These are phyloP conservation scores for Coemansia asiatica DNA, from an alignment of 192 early-diverging fungal genomes.

Conservation along the genomic window DNA sequence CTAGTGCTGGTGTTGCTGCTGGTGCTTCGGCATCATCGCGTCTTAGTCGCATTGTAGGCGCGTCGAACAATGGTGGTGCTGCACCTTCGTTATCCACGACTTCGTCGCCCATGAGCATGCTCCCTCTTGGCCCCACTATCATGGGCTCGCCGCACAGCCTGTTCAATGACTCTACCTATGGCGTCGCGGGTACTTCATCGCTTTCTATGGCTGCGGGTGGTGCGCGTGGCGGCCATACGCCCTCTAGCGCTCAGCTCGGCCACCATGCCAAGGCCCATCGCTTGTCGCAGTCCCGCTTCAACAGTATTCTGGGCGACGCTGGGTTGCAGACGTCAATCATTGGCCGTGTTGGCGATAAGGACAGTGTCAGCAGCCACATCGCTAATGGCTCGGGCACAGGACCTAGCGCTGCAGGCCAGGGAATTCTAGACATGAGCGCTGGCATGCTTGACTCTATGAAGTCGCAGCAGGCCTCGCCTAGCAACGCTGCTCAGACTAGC, in stretches of 20 bases:
- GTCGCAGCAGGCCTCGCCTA: conserved; percentile 55
- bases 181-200: conserved; percentile 7
- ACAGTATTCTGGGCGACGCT: conserved; percentile 30
- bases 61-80: conserved; percentile 9
- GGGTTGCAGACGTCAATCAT: conserved; percentile 18
- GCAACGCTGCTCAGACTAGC: conserved; percentile 18
- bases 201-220: conserved; percentile 2
- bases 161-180: conserved; percentile 40
- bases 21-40: conserved; percentile 6
- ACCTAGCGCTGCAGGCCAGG: too few species aligned
- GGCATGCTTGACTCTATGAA: conserved; percentile 48
- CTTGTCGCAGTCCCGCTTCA: conserved; percentile 46
- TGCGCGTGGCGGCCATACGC: conserved; percentile 7
- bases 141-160: conserved; percentile 47
- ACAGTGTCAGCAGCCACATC: neutral
- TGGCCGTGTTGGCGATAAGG: conserved; percentile 18
- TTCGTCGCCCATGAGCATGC: conserved; percentile 42
- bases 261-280: conserved; percentile 19
- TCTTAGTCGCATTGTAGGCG: conserved; percentile 22
- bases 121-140: conserved; percentile 45
- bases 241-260: neutral
- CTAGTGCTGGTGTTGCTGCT: too few species aligned
- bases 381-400: neutral
- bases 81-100: conserved; percentile 17
- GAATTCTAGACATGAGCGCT: conserved; percentile 28